Evolutionary conservation across 305 asterid genomes (phyloP), one percentile per base, ranked within the genome.

Genomic region (Fraxinus sp.): DNA sequence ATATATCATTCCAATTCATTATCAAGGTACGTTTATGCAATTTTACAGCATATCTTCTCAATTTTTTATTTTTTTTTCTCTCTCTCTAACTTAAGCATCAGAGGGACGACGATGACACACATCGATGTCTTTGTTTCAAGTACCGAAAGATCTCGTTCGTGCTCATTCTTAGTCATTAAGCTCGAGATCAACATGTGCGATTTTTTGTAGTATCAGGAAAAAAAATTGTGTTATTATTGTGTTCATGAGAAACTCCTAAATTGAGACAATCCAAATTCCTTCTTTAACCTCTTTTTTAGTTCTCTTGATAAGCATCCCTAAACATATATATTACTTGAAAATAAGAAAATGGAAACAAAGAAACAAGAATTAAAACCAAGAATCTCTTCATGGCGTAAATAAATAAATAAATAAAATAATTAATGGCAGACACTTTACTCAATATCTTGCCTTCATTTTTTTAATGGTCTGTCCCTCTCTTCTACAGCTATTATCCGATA

Each of bases 381-480:
- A 78, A 87, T 26, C 16, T 22, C 22, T 73, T 57, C 2, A 14
- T 26, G 78, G 32, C 7, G 55, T 2, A 1, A 32, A 41, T 35
- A 16, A 1, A 28, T 28, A 28, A 3, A 0, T 41, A 44, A 26
- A 70, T 41, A 0, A 66, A 22, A 72, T 35, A 57, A 62, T 20
- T 64, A 64, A 64, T 86, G 88, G 91, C 83, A 85, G 91, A 88
- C 88, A 88, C 18, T 46, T 20, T 7, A 74, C 46, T 6, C 83
- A 79, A 86, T 22, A 92, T 97, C 97, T 91, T 93, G 98, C 92
- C 97, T 91, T 86, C 98, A 35, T 35, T 35, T 35, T 97, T 90
- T 93, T 94, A 41, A 97, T 92, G 86, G 98, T 92, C 75, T 93
- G 97, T 86, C 98, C 97, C 91, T 94, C 98, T 88, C 97, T 93